Percentiles rank a stretch among this genome's conserved stretches.
Evolutionary conservation across 139 green algal genomes (phyloP).

Genomic region (Pseudopediastrum boryanum): DNA sequence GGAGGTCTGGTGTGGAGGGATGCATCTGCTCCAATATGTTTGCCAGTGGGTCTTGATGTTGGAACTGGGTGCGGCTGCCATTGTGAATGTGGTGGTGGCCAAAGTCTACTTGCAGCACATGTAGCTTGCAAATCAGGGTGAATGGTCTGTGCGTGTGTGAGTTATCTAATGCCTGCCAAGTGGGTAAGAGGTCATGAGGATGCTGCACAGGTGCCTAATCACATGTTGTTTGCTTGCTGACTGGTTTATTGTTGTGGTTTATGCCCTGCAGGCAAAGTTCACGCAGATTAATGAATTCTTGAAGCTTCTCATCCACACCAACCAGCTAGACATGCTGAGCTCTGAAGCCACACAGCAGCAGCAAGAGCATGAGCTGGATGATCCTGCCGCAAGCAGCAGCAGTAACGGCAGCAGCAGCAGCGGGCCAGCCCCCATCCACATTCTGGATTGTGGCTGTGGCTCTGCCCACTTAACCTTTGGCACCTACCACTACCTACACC

Average conservation of each 20-base stretch:
- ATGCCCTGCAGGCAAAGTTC: constrained; percentile 43
- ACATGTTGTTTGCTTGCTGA: no score
- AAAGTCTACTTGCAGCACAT: no score
- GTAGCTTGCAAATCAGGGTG: no score
- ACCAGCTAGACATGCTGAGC: constrained; percentile 27
- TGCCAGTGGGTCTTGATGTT: no score
- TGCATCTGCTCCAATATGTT: no score
- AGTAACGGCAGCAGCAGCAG: constrained; percentile 28
- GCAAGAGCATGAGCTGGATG: not conserved
- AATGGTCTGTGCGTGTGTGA: no score
- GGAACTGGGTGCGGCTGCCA: no score
- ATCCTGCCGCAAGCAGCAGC: constrained; percentile 1
- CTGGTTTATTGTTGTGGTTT: not conserved
- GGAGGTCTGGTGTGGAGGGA: no score
- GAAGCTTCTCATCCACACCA: constrained; percentile 55
- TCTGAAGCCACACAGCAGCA: constrained; percentile 20
- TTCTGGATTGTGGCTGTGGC: constrained; percentile 70
- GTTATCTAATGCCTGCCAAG: no score
- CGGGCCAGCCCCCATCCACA: constrained; percentile 15
- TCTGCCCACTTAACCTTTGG: constrained; percentile 66
- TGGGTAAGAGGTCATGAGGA: no score
- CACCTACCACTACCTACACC: constrained; percentile 58
- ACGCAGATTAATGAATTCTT: constrained; percentile 70
- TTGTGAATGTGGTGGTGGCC: no score
- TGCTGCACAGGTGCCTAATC: no score